These are phyloP conservation scores for Exserohilum turcica DNA, from an alignment of 2,329 filamentous ascomycete genomes.

Conservation along the genomic window DNA sequence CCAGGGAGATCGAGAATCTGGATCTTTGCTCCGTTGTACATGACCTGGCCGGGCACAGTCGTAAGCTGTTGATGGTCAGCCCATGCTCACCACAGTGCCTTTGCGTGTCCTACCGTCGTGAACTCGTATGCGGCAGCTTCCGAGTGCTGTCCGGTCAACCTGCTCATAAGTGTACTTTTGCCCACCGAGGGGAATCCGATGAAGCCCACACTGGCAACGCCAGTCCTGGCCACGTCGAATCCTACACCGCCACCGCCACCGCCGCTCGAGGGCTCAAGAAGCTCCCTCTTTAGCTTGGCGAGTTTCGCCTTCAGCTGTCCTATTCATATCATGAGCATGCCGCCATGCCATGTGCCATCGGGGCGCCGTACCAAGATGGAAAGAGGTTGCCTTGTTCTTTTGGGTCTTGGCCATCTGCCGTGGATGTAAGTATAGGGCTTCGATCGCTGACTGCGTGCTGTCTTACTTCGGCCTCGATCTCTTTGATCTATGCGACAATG, in stretches of 20 bases:
- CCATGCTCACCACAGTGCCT: neutral
- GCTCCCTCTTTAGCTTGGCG: slow-evolving; percentile 94
- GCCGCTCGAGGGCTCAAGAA: slow-evolving; percentile 81
- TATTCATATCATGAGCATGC: slow-evolving; percentile 42
- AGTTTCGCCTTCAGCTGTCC: slow-evolving; percentile 96
- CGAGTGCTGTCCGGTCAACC: slow-evolving; percentile 92
- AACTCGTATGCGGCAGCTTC: slow-evolving; percentile 98
- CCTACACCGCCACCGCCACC: slow-evolving; percentile 85
- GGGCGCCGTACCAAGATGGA: slow-evolving; percentile 71
- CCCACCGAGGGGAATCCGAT: slow-evolving; percentile 98
- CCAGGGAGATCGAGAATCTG: slow-evolving; percentile 98
- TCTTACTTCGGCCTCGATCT: slow-evolving; percentile 88
- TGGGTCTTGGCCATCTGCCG: slow-evolving; percentile 89
- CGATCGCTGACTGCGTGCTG: slow-evolving; percentile 38
- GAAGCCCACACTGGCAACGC: slow-evolving; percentile 95
- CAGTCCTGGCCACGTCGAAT: slow-evolving; percentile 97
- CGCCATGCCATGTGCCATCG: slow-evolving; percentile 5
- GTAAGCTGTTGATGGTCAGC: slow-evolving; percentile 63
- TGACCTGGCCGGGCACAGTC: slow-evolving; percentile 92
- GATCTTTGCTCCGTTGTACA: slow-evolving; percentile 95
- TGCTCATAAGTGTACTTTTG: slow-evolving; percentile 97
- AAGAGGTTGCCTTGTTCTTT: slow-evolving; percentile 96
- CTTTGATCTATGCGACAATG: slow-evolving; percentile 74
- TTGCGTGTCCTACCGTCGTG: slow-evolving; percentile 65
- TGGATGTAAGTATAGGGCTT: slow-evolving; percentile 29